Conservation (phyloP, 2,329 filamentous ascomycete species). For the Scytalidium sp. region DNA sequence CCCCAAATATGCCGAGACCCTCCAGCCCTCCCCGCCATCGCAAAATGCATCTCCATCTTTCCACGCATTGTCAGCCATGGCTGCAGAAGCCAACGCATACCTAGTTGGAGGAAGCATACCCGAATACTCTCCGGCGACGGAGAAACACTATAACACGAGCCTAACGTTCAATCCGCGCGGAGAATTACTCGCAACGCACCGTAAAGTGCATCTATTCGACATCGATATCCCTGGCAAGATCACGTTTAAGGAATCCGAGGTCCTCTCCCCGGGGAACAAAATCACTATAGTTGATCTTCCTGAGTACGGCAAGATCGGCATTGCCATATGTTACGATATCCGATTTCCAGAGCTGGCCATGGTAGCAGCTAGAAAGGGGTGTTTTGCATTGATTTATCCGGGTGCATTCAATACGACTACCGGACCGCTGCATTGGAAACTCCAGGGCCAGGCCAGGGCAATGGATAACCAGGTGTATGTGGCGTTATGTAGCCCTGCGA, state of each 20-base stretch:
- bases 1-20: constrained; percentile 84
- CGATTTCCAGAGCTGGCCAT: constrained; percentile 93
- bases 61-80: constrained; percentile 78
- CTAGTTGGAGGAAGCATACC: constrained; percentile 92
- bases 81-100: constrained; percentile 74
- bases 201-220: constrained; percentile 96
- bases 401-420: constrained; percentile 98
- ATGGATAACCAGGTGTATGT: constrained; percentile 96
- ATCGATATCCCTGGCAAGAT: constrained; percentile 97
- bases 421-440: constrained; percentile 84
- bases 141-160: constrained; percentile 86
- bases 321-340: constrained; percentile 97
- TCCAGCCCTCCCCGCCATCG: constrained; percentile 74
- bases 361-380: constrained; percentile 81
- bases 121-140: constrained; percentile 62
- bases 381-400: constrained; percentile 86
- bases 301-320: constrained; percentile 80
- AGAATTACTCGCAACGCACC: constrained; percentile 77
- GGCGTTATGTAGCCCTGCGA: constrained; percentile 84
- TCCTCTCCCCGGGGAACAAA: constrained; percentile 80
- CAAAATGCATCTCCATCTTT: constrained; percentile 73
- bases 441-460: constrained; percentile 78
- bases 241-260: constrained; percentile 84
- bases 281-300: constrained; percentile 84
- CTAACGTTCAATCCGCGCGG: constrained; percentile 79